Evolutionary conservation across 306 rosid genomes (phyloP), one percentile per base, ranked within the genome.

Genomic region (Corylus heterophylla): DNA sequence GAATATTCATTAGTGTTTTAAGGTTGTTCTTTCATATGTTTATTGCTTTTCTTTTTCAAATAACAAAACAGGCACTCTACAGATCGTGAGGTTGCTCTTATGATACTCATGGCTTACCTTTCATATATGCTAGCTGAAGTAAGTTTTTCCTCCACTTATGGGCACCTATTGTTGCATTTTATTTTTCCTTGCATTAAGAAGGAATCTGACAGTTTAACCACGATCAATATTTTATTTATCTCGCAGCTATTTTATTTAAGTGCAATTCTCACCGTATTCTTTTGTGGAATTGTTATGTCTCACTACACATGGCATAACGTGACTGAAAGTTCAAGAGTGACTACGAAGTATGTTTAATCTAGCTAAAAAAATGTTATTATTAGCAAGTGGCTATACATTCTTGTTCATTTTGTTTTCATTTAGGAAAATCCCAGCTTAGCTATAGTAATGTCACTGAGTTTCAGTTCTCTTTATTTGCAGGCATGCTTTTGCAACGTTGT

Each of bases 241-340:
- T 79, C 81, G 89, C 96, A 96, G 99, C 94, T 96, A 59, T 96
- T 93, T 82, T 72, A 89, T 78, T 82, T 96, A 20, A 96, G 99
- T 85, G 99, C 91, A 47, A 96, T 96, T 88, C 91, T 96, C 77
- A 96, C 99, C 0, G 98, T 96, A 81, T 96, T 96, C 94, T 93
- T 96, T 82, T 90, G 98, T 52, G 99, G 99, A 76, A 96, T 96
- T 85, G 96, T 96, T 68, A 96, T 96, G 99, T 96, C 99, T 78
- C 99, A 96, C 82, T 96, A 96, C 83, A 90, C 98, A n/a, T 96
- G 99, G 99, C 97, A 96, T 83, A 93, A 93, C 81, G 97, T 96
- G 82, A 96, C 97, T 1, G 96, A 93, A 85, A 90, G 96, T 86
- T 96, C 99, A 80, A 87, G 99, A 84, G 92, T 91, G 56, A 96